Conservation (phyloP, 371 early-diverging fungal species). For the Mortierella sp. region DNA sequence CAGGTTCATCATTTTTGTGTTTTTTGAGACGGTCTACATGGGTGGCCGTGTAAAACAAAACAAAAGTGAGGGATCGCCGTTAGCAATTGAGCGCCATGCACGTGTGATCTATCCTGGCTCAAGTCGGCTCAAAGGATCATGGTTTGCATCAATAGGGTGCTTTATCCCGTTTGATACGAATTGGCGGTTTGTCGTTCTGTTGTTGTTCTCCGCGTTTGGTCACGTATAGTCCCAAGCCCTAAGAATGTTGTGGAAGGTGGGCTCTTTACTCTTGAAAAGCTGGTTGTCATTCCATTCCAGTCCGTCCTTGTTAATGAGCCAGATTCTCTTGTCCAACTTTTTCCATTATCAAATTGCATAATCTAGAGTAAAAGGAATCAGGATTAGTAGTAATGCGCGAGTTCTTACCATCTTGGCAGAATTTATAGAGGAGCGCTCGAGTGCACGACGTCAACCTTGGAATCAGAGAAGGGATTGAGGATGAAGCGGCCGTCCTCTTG, state of each 20-base stretch:
- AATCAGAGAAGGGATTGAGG: not conserved
- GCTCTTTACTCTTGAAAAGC: slow-evolving; percentile 4
- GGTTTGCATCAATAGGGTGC: not conserved
- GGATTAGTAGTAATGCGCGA: not conserved
- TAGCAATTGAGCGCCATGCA: not conserved
- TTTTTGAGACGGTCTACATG: slow-evolving; percentile 71
- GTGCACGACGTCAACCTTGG: slow-evolving; percentile 10
- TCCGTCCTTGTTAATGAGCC: slow-evolving; percentile 5
- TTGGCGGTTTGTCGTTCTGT: not conserved
- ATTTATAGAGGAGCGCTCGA: slow-evolving; percentile 11
- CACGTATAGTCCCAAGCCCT: not conserved
- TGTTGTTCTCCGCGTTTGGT: not conserved
- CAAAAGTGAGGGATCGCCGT: not conserved
- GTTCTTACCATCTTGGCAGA: slow-evolving; percentile 21
- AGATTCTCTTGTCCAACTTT: not conserved
- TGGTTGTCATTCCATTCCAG: not conserved
- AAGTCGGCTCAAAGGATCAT: not conserved
- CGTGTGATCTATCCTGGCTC: not conserved
- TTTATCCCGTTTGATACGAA: not conserved
- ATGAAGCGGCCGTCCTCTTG: not conserved
- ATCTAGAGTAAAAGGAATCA: not conserved
- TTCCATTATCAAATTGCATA: not conserved
- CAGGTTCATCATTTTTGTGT: slow-evolving; percentile 90
- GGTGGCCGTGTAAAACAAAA: not conserved
- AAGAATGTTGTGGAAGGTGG: not conserved